These are phyloP conservation scores for Bimuria novae-zelandiae DNA, from an alignment of 2,329 filamentous ascomycete species.

Conservation along the genomic window DNA sequence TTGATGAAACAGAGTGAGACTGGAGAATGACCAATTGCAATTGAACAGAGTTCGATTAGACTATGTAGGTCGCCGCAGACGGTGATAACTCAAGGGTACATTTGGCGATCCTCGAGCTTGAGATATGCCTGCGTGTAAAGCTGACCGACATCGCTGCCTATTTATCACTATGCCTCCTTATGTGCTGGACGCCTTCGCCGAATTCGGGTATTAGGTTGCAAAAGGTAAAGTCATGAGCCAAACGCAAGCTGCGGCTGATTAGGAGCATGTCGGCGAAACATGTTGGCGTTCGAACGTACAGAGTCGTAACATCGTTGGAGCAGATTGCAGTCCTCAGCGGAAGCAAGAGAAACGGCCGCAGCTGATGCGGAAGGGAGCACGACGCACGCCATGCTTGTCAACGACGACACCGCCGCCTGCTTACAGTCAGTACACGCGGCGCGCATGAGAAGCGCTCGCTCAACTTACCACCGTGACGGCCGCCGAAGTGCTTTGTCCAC, in stretches of 20 bases:
- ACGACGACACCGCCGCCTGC: constrained; percentile 56
- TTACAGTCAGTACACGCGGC: constrained; percentile 18
- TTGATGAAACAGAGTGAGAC: background rate
- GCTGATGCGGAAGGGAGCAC: constrained; percentile 57
- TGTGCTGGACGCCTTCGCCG: constrained; percentile 22
- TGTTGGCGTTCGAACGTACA: constrained; percentile 18
- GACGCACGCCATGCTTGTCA: constrained; percentile 57
- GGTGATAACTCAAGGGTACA: background rate
- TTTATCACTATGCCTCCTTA: background rate
- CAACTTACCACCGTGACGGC: constrained; percentile 48
- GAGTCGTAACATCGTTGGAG: constrained; percentile 30
- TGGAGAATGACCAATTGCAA: background rate
- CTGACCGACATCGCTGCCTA: background rate
- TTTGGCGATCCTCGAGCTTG: constrained; percentile 1
- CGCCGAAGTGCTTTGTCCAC: constrained; percentile 54
- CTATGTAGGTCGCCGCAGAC: constrained; percentile 5
- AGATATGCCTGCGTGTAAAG: background rate
- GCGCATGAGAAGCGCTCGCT: background rate
- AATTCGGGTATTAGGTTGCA: constrained; percentile 10
- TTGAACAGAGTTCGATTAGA: constrained; percentile 13
- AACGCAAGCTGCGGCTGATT: background rate
- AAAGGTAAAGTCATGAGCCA: constrained; percentile 1
- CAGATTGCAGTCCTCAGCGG: constrained; percentile 44
- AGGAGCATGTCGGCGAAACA: background rate
- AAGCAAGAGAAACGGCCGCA: constrained; percentile 60